Evolutionary conservation across 2,329 filamentous ascomycete genomes (phyloP).

Genomic region (Colletotrichum endophyticum): DNA sequence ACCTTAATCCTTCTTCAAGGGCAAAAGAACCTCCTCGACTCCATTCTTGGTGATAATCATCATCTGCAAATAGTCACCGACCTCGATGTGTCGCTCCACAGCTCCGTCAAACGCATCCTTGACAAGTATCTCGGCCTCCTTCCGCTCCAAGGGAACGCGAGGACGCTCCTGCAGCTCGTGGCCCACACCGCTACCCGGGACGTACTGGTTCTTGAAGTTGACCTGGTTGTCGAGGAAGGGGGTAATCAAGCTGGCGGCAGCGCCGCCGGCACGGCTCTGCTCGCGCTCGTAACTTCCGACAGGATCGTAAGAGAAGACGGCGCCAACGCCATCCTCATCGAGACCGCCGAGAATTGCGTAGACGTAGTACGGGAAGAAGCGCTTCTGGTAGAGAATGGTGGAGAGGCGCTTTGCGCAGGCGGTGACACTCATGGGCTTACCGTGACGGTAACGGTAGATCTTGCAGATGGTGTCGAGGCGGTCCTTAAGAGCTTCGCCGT

Average conservation of each 20-base stretch:
- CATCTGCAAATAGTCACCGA: conserved; percentile 95
- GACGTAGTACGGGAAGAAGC: conserved; percentile 99
- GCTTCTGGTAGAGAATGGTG: conserved; percentile 95
- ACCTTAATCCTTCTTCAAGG: conserved; percentile 86
- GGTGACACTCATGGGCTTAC: conserved; percentile 92
- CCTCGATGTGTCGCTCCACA: conserved; percentile 98
- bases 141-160: conserved; percentile 71
- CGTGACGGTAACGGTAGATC: conserved; percentile 98
- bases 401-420: conserved; percentile 94
- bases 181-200: conserved; percentile 83
- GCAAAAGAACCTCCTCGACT: conserved; percentile 82
- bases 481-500: conserved; percentile 92
- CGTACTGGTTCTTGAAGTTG: conserved; percentile 99
- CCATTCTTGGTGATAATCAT: conserved; percentile 88
- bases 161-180: conserved; percentile 78
- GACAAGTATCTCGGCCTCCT: conserved; percentile 84
- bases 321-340: conserved; percentile 93
- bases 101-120: conserved; percentile 98
- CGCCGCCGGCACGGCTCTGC: conserved; percentile 92
- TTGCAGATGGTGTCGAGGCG: conserved; percentile 94
- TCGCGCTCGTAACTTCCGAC: conserved; percentile 98
- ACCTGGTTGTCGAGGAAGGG: conserved; percentile 99
- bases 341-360: conserved; percentile 92
- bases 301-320: conserved; percentile 96
- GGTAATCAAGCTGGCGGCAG: conserved; percentile 94